phyloP scores from a whole-genome alignment of 148 eudicot genomes.

The Camellia sinensis region DNA sequence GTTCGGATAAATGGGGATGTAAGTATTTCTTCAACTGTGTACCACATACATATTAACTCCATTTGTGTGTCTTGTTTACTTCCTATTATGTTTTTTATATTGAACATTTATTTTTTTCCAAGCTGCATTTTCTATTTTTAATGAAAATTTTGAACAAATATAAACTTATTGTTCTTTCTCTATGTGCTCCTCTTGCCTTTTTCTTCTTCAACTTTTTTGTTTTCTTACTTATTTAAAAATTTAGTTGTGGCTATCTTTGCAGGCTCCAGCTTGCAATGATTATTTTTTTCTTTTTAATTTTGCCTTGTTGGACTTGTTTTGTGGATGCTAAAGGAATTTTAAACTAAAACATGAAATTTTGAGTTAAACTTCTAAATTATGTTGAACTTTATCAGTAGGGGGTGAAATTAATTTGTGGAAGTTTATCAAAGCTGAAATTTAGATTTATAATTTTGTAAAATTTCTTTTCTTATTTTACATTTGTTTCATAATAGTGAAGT shows the following conservation, averaged over 20 bases:
- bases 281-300: too few species aligned
- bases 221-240: not conserved
- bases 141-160: not conserved
- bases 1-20: conserved; percentile 81
- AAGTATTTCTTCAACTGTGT: conserved; percentile 18
- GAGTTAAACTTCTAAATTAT: not conserved
- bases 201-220: not conserved
- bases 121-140: not conserved
- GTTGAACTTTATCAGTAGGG: not conserved
- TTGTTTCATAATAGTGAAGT: not conserved
- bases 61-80: not conserved
- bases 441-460: not conserved
- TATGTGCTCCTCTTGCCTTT: not conserved
- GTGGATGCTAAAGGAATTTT: not conserved
- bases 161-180: not conserved
- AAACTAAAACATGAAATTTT: not conserved
- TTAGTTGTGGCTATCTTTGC: too few species aligned
- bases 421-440: not conserved
- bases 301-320: not conserved
- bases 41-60: not conserved
- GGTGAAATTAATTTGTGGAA: not conserved
- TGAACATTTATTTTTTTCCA: not conserved
- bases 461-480: not conserved
- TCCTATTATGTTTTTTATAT: not conserved
- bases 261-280: too few species aligned